Conservation (phyloP, 139 green algal genomes). For the Coelastrella sp. region DNA sequence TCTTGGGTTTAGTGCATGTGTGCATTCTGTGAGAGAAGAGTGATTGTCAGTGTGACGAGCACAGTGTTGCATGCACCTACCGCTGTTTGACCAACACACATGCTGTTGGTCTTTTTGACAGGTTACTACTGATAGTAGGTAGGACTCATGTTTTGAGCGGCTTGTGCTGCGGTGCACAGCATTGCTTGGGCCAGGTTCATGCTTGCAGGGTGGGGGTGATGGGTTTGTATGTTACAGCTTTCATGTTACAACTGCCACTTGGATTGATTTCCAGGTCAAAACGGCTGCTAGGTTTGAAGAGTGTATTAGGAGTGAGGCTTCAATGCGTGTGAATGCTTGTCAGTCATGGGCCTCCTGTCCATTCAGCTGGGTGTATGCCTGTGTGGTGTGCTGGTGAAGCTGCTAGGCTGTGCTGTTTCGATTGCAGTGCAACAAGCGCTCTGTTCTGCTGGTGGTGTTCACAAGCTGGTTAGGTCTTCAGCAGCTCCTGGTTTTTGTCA, state of each 20-base stretch:
- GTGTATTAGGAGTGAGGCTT: not conserved
- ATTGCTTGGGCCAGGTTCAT: not conserved
- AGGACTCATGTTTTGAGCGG: not conserved
- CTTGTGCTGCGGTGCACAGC: not conserved
- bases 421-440: too few species aligned
- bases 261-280: not conserved
- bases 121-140: not conserved
- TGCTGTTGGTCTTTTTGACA: not conserved
- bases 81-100: conserved; percentile 13
- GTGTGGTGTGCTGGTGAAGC: too few species aligned
- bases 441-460: too few species aligned
- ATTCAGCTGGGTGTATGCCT: too few species aligned
- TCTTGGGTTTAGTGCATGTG: not conserved
- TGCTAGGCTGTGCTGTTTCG: too few species aligned
- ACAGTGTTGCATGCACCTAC: conserved; percentile 1
- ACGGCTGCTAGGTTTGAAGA: not conserved
- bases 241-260: not conserved
- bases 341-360: too few species aligned
- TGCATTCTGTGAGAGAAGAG: conserved; percentile 15
- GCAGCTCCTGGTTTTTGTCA: too few species aligned
- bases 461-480: too few species aligned
- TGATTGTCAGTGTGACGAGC: not conserved
- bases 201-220: not conserved
- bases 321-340: too few species aligned
- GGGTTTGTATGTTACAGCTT: not conserved